Evolutionary conservation across 768 basidiomycete genomes (phyloP), one percentile per base, ranked within the genome.

Genomic region (Antrodiella citrinella): DNA sequence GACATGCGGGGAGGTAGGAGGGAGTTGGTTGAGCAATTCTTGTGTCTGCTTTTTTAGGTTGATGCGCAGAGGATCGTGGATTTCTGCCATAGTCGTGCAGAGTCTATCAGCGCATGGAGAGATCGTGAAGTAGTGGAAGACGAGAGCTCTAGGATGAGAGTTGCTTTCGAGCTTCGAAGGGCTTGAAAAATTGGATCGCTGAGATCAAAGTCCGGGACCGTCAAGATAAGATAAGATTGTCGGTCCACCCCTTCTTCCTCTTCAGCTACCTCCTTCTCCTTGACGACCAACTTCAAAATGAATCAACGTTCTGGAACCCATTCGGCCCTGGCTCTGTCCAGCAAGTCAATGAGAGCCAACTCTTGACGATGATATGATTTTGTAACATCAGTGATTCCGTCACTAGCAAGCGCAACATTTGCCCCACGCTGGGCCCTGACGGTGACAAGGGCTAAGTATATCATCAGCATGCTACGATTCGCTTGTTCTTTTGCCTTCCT

Each of bases 31-130:
- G 41, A 81, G 62, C 40, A 87, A 62, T 2, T 62, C 57, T 47
- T 61, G 67, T 11, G 73, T 78, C 62, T 86, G 84, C 54, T 72
- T 69, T 51, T 60, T 63, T 49, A 85, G 63, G 64, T 85, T 76
- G 58, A 86, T 74, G 45, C 69, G 61, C 47, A 85, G 72, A 48
- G 84, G 83, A 67, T 86, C 75, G 58, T 50, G 24, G 30, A 50
- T 38, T n/a, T n/a, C 13, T 2, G 15, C 15, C 30, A 15, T 35
- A 35, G 30, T 35, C 7, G 7, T 35, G 30, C n/a, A n/a, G n/a
- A n/a, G n/a, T n/a, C n/a, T n/a, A n/a, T n/a, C n/a, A n/a, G n/a
- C n/a, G n/a, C n/a, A n/a, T n/a, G n/a, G n/a, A n/a, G n/a, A n/a
- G n/a, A n/a, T n/a, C n/a, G n/a, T n/a, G n/a, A n/a, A n/a, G n/a